Base-by-base conservation (phyloP, 257 asterid genomes). In the Nicotiana paniculata region DNA sequence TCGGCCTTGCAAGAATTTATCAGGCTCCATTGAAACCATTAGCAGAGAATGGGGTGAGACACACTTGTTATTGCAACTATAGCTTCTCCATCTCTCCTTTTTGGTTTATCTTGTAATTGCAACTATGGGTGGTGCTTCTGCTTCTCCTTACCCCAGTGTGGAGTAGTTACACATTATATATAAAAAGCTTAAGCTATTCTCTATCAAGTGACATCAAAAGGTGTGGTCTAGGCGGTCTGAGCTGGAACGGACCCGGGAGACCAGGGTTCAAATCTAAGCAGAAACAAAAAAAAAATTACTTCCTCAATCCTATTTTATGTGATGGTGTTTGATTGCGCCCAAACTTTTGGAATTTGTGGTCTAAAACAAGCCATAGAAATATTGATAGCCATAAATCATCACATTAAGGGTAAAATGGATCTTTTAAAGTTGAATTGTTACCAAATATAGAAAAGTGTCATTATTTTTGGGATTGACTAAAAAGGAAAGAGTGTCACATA, bases 1-100 rank as follows among this genome's bases (percentile, higher is more conserved):
- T 96, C 82, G 99, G 99, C 81, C 99, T 96, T 81, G 99, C 99
- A 54, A 92, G 98, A 91, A 91, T 96, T 82, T 96, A 93, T 83
- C 98, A 93, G 86, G 97, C 97, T 87, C 98, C 99, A 77, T 83
- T 96, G 54, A 94, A 92, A 89, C 91, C 97, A 82, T 89, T 96
- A 68, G 83, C 93, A 63, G 98, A 96, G 77, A 96, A 96, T 89
- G 99, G 99, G 93, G 99, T 94, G 85, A 86, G 92, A 78, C 46
- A 80, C 69, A 67, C n/a, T 39, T 80, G 15, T 16, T 57, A 6
- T 58, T 26, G 39, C 61, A 32, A 26, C 62, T 48, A 74, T 74
- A 26, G 62, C 43, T 74, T 72, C 37, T 72, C 61, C 37, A 21
- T 39, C 10, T n/a, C 59, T n/a, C 46, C 21, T 24, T 26, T 74